Evolutionary conservation across 2,329 filamentous ascomycete genomes (phyloP).

Genomic region (Endoconidiophora laricicola): DNA sequence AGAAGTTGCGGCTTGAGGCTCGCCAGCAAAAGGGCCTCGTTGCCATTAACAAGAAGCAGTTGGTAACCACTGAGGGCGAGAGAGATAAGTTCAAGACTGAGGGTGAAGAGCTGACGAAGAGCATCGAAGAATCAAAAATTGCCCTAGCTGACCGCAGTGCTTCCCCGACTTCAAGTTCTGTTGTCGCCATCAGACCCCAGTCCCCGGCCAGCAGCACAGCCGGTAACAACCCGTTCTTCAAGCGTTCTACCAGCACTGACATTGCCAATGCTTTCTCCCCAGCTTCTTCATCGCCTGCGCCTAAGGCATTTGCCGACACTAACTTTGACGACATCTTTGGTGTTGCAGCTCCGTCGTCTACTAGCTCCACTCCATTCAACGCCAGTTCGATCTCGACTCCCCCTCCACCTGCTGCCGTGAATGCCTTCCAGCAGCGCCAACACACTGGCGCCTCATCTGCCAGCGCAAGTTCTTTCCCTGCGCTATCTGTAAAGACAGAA

Average conservation of each 20-base stretch:
- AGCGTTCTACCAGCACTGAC: constrained; percentile 46
- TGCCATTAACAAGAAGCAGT: constrained; percentile 96
- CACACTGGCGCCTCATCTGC: constrained; percentile 39
- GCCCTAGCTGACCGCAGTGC: constrained; percentile 23
- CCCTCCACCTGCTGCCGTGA: constrained; percentile 35
- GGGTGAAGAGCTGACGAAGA: constrained; percentile 48
- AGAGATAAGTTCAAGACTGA: constrained; percentile 75
- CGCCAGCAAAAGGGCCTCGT: constrained; percentile 92
- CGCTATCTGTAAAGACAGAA: constrained; percentile 4
- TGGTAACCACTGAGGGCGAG: constrained; percentile 76
- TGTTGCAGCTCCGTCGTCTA: constrained; percentile 23
- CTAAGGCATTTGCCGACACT: constrained; percentile 38
- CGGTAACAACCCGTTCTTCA: constrained; percentile 90
- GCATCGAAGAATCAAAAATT: constrained; percentile 5
- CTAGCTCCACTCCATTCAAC: not conserved
- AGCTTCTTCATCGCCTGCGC: constrained; percentile 22
- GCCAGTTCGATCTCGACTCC: constrained; percentile 29
- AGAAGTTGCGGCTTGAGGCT: constrained; percentile 82
- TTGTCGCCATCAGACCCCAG: constrained; percentile 52
- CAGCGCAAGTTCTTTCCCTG: not conserved
- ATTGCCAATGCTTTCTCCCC: constrained; percentile 34
- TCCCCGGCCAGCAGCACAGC: constrained; percentile 39
- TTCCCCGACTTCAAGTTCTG: constrained; percentile 30
- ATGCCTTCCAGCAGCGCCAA: constrained; percentile 26
- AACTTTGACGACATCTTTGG: constrained; percentile 82